phyloP scores from a whole-genome alignment of 306 rosid species.

The Cucurbita argyrosperma region DNA sequence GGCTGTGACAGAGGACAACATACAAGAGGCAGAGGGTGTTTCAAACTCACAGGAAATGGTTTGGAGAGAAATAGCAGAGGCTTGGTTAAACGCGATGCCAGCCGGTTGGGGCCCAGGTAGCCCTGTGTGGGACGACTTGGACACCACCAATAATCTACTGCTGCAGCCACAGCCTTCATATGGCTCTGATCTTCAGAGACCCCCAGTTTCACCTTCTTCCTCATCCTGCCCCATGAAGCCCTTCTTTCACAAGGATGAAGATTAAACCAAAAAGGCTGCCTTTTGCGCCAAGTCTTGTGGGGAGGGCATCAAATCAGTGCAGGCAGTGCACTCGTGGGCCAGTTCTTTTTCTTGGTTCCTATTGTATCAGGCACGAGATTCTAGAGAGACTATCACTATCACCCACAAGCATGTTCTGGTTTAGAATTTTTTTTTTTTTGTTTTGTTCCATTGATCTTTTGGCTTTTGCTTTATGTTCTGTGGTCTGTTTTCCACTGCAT shows the following conservation, averaged over 20 bases:
- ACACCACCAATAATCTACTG: slow-evolving; percentile 40
- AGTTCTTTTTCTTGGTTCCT: background rate
- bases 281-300: too few species aligned
- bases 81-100: slow-evolving; percentile 77
- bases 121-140: slow-evolving; percentile 90
- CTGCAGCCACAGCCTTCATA: slow-evolving; percentile 27
- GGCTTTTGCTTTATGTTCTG: background rate
- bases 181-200: slow-evolving; percentile 18
- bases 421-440: background rate
- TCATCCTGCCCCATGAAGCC: slow-evolving; percentile 34
- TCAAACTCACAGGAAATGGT: slow-evolving; percentile 47
- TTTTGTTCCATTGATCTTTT: background rate
- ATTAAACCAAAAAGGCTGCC: slow-evolving; percentile 9
- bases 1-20: slow-evolving; percentile 9
- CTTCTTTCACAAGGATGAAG: slow-evolving; percentile 47
- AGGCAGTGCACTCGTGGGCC: slow-evolving; percentile 6
- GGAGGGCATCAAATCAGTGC: background rate
- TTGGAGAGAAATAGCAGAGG: slow-evolving; percentile 83
- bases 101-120: slow-evolving; percentile 93
- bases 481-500: background rate
- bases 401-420: slow-evolving; percentile 2
- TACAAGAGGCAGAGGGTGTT: slow-evolving; percentile 7
- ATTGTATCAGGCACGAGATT: background rate
- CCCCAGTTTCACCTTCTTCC: slow-evolving; percentile 14
- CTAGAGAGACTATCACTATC: slow-evolving; percentile 1